Evolutionary conservation across 495 filamentous ascomycete genomes (phyloP).

Genomic region (Tricharina praecox): DNA sequence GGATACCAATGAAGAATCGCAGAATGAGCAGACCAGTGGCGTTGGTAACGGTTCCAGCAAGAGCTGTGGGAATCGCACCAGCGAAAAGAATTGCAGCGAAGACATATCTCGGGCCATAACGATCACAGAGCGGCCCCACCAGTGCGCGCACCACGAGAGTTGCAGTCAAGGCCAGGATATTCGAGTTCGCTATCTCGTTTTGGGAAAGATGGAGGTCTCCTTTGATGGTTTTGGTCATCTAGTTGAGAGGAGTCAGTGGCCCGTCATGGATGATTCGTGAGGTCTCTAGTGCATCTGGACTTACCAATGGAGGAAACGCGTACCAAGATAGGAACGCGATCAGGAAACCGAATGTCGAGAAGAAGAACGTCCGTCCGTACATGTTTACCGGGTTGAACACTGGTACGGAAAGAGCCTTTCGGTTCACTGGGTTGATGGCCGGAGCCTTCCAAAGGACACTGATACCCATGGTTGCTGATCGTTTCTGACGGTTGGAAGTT

Average conservation of each 20-base stretch:
- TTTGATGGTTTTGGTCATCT: slow-evolving; percentile 62
- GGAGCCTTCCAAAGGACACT: slow-evolving; percentile 42
- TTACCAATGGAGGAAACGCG: slow-evolving; percentile 66
- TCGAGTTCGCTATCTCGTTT: slow-evolving; percentile 71
- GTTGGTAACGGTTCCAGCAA: slow-evolving; percentile 58
- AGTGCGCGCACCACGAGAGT: slow-evolving; percentile 81
- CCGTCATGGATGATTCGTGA: not conserved
- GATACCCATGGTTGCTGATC: slow-evolving; percentile 32
- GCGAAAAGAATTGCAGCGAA: slow-evolving; percentile 58
- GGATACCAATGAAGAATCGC: slow-evolving; percentile 85
- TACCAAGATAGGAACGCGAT: slow-evolving; percentile 90
- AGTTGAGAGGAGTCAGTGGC: not conserved
- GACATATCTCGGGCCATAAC: slow-evolving; percentile 62
- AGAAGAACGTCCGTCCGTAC: slow-evolving; percentile 84
- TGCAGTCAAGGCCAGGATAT: slow-evolving; percentile 69
- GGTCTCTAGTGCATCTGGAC: slow-evolving; percentile 12
- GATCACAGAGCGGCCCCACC: slow-evolving; percentile 71
- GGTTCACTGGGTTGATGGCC: slow-evolving; percentile 56
- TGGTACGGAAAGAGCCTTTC: slow-evolving; percentile 67
- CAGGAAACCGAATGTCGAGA: slow-evolving; percentile 92
- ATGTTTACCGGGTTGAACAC: slow-evolving; percentile 60
- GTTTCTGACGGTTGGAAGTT: too few relatives aligned
- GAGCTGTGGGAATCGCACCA: slow-evolving; percentile 66
- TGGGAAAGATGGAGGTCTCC: slow-evolving; percentile 56
- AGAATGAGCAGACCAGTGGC: slow-evolving; percentile 55